These are phyloP conservation scores for Phytophthora fragariaefolia DNA, from an alignment of 352 stramenopile genomes.

Conservation along the genomic window DNA sequence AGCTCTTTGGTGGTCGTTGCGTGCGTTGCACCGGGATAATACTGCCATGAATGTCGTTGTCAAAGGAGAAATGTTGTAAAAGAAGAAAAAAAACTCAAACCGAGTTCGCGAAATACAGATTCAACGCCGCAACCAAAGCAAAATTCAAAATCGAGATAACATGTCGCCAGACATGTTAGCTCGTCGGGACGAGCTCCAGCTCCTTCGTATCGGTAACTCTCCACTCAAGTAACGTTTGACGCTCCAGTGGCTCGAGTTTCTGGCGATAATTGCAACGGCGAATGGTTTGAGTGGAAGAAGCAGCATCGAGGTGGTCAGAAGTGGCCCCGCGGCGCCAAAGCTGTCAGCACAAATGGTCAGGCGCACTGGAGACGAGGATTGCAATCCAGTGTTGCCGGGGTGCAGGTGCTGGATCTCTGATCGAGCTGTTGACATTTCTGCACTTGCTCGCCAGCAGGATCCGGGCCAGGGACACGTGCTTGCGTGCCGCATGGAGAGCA, in stretches of 20 bases:
- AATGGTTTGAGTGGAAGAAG: neutral
- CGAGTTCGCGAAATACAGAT: neutral
- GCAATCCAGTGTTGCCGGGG: conserved; percentile 3
- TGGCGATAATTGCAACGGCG: neutral
- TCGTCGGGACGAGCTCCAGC: neutral
- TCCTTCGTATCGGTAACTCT: neutral
- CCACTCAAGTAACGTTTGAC: neutral
- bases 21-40: too few species aligned
- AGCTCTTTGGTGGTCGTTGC: conserved; percentile 2
- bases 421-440: conserved; percentile 26
- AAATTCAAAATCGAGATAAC: too few species aligned
- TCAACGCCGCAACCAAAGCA: too few species aligned
- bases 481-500: neutral
- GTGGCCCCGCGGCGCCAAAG: conserved; percentile 7
- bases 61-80: too few species aligned
- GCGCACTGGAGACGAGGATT: neutral
- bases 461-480: conserved; percentile 10
- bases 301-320: conserved; percentile 16
- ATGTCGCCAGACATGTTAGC: neutral
- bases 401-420: conserved; percentile 2
- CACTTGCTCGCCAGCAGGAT: too few species aligned
- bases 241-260: neutral
- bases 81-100: too few species aligned
- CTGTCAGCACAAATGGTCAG: conserved; percentile 1
- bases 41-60: too few species aligned